These are phyloP conservation scores for Sesbania bispinosa DNA, from an alignment of 306 rosid species.

Conservation along the genomic window DNA sequence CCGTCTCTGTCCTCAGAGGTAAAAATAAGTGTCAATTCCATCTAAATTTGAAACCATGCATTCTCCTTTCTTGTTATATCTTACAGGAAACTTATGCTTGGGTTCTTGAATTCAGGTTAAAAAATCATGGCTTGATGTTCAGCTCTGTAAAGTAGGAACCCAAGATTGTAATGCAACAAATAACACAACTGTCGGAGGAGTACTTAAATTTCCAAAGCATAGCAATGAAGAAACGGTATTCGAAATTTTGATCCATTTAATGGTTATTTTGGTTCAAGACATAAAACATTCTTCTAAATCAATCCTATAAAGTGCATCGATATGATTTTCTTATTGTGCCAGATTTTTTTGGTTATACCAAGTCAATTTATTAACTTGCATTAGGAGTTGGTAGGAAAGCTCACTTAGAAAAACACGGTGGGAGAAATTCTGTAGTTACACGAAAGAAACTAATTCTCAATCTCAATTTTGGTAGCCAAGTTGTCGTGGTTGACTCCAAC, in stretches of 20 bases:
- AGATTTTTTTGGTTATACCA: not conserved
- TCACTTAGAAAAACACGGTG: not conserved
- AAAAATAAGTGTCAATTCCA: slow-evolving; percentile 18
- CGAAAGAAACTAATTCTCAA: not conserved
- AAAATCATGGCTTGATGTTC: slow-evolving; percentile 86
- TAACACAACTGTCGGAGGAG: slow-evolving; percentile 45
- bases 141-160: slow-evolving; percentile 72
- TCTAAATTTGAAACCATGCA: slow-evolving; percentile 6
- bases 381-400: slow-evolving; percentile 5
- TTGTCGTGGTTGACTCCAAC: not conserved
- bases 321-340: not conserved
- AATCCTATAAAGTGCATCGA: not conserved
- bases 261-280: slow-evolving; percentile 12
- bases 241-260: slow-evolving; percentile 5
- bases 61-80: not conserved
- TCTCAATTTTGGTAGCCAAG: not conserved
- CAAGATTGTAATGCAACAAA: slow-evolving; percentile 52
- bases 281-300: not conserved
- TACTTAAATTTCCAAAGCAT: slow-evolving; percentile 76
- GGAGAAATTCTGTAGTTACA: not conserved
- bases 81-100: slow-evolving; percentile 1
- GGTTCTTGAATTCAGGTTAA: slow-evolving; percentile 60
- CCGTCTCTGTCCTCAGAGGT: slow-evolving; percentile 76
- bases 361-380: not conserved
- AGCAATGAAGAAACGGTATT: slow-evolving; percentile 89